These are phyloP conservation scores for Chionographis japonica DNA, from an alignment of 106 monocot species.

Conservation along the genomic window DNA sequence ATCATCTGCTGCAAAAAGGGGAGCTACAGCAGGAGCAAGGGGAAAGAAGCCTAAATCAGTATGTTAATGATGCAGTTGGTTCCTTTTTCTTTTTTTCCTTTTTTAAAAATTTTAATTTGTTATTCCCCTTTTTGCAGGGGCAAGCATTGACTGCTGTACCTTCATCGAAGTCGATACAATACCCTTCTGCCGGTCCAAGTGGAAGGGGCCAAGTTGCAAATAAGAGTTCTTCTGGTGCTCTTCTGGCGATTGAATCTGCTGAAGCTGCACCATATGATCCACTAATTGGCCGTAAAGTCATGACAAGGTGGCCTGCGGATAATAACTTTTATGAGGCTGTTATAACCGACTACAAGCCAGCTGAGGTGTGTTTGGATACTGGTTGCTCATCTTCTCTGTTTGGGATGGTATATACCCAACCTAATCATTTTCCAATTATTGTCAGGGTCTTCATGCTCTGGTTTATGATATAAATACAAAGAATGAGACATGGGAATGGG, in stretches of 20 bases:
- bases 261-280: constrained; percentile 45
- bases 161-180: constrained; percentile 36
- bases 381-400: constrained; percentile 6
- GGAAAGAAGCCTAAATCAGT: constrained; percentile 86
- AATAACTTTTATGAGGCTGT: constrained; percentile 96
- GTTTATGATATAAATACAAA: constrained; percentile 84
- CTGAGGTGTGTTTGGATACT: constrained; percentile 51
- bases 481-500: constrained; percentile 91
- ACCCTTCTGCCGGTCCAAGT: constrained; percentile 37
- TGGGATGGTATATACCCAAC: constrained; percentile 4
- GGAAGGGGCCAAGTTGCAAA: constrained; percentile 34
- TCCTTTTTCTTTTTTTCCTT: not conserved
- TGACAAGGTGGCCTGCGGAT: constrained; percentile 92
- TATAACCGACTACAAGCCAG: constrained; percentile 78
- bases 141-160: constrained; percentile 38
- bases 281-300: constrained; percentile 79
- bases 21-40: constrained; percentile 40
- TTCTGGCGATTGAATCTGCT: constrained; percentile 27
- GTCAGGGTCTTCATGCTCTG: constrained; percentile 78
- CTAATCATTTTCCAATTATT: constrained; percentile 23
- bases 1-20: constrained; percentile 61
- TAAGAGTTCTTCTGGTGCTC: constrained; percentile 30
- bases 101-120: not conserved
- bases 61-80: constrained; percentile 7
- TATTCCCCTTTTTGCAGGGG: constrained; percentile 31